phyloP scores from a whole-genome alignment of 176 grass and related monocot species.

The Tuctoria greenei region DNA sequence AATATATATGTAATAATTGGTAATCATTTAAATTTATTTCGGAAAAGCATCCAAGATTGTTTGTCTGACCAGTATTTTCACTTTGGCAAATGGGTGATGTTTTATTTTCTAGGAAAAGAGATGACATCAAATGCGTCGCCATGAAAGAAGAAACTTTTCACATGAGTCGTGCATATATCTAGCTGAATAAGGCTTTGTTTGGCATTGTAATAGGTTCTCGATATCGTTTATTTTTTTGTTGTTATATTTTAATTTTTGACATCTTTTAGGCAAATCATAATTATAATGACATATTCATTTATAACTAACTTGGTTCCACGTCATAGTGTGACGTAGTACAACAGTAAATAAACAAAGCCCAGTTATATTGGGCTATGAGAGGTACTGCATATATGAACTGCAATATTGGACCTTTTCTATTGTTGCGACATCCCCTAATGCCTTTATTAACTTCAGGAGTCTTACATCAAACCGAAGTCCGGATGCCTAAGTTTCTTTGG shows the following conservation, averaged over 20 bases:
- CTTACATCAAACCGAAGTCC: no score
- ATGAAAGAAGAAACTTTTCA: no score
- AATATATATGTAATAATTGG: neutral
- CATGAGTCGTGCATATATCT: neutral
- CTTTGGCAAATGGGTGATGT: neutral
- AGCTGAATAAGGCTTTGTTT: neutral
- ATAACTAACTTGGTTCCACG: no score
- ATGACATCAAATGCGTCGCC: no score
- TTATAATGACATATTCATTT: no score
- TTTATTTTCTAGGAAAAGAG: neutral
- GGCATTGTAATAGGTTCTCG: neutral
- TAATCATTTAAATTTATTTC: conserved; percentile 15
- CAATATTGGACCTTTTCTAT: no score
- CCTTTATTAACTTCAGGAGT: neutral
- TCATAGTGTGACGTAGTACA: no score
- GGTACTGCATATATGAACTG: no score
- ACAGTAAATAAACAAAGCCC: no score
- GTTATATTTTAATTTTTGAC: neutral
- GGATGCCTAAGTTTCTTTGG: neutral
- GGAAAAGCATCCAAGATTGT: conserved; percentile 4
- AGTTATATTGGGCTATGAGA: no score
- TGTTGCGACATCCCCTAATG: no score
- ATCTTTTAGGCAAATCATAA: no score
- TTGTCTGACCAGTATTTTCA: conserved; percentile 30
- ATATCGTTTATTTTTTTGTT: neutral